A percentile compares a stretch with the other conserved stretches of the same genome.
Evolutionary conservation across 306 rosid genomes (phyloP).

Genomic region (Trifolium subterraneum): DNA sequence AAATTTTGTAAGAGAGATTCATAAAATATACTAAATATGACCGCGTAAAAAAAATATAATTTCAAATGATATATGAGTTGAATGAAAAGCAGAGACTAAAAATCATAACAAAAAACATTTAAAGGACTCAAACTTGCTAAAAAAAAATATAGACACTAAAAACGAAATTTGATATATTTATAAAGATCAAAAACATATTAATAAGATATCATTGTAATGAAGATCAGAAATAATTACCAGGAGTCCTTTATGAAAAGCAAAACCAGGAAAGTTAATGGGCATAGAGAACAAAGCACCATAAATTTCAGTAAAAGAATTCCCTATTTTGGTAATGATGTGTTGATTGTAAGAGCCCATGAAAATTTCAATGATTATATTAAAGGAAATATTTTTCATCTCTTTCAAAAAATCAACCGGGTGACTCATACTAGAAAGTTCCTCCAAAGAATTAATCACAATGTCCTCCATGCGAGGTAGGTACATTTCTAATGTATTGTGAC

Average conservation of each 20-base stretch:
- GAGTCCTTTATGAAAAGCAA: constrained; percentile 10
- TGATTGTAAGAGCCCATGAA: not conserved
- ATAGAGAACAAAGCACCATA: not conserved
- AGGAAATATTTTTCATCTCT: not conserved
- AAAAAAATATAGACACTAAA: too few relatives aligned
- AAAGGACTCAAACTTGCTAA: too few relatives aligned
- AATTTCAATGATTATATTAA: not conserved
- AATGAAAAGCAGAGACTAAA: too few relatives aligned
- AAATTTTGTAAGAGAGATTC: too few relatives aligned
- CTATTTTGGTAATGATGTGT: not conserved
- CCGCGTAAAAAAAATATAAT: too few relatives aligned
- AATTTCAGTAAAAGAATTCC: not conserved
- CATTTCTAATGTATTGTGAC: constrained; percentile 10
- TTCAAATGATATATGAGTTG: too few relatives aligned
- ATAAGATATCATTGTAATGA: not conserved
- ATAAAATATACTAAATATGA: too few relatives aligned
- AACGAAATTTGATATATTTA: too few relatives aligned
- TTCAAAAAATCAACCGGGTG: not conserved
- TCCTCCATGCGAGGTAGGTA: constrained; percentile 36
- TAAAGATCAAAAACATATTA: too few relatives aligned
- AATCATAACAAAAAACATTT: too few relatives aligned
- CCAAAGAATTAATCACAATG: constrained; percentile 1
- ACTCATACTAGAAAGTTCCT: constrained; percentile 36
- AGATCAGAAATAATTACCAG: not conserved
- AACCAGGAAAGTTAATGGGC: constrained; percentile 12